These are phyloP conservation scores for Vaccinium vitisidaea DNA, from an alignment of 148 eudicot genomes.

Conservation along the genomic window DNA sequence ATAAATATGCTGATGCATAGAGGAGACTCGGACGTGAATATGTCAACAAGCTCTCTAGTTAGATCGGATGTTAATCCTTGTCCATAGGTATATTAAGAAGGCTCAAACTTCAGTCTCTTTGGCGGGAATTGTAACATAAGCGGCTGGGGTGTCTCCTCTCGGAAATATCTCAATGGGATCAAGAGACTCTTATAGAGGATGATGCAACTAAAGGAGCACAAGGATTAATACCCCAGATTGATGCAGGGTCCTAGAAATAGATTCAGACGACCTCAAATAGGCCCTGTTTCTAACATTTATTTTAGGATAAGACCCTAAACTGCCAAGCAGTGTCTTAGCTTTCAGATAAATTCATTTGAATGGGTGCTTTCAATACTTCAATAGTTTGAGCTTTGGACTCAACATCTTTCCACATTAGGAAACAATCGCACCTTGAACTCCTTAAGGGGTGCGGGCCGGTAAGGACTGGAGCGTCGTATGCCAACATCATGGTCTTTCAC, in stretches of 20 bases:
- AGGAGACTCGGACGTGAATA: neutral
- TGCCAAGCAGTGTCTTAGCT: neutral
- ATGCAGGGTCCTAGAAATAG: neutral
- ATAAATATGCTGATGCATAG: neutral
- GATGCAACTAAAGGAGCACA: conserved; percentile 2
- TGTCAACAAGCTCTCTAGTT: neutral
- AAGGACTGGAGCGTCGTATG: neutral
- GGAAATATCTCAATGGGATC: neutral
- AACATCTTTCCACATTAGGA: neutral
- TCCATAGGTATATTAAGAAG: neutral
- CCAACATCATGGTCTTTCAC: neutral
- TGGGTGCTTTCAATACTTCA: neutral
- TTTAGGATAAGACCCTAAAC: neutral
- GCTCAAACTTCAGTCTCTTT: neutral
- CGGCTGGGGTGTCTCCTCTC: neutral
- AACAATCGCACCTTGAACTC: neutral
- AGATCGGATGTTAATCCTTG: neutral
- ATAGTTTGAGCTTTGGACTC: neutral
- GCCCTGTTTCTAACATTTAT: neutral
- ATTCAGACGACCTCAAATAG: neutral
- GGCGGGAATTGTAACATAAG: neutral
- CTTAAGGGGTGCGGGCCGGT: neutral
- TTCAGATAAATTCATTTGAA: neutral
- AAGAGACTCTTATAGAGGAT: neutral
- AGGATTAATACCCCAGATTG: neutral